A percentile compares a stretch with the other conserved stretches of the same genome.
phyloP scores from a whole-genome alignment of 805 yeast species.

The Pichia heedii region DNA sequence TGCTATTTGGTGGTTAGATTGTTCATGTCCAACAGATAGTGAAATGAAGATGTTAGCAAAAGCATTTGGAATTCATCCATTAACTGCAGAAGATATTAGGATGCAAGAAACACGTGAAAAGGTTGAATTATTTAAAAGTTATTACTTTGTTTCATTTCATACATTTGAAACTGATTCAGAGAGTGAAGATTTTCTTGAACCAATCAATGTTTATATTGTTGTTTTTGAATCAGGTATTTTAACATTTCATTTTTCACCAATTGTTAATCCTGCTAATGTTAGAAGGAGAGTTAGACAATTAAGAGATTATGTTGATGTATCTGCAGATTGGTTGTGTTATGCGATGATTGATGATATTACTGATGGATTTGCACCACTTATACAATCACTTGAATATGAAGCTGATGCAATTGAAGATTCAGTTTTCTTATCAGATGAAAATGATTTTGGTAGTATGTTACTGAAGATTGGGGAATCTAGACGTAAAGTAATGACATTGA shows the following conservation, averaged over 20 bases:
- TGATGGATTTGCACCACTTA: slow-evolving; percentile 77
- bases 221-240: slow-evolving; percentile 61
- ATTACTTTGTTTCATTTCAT: slow-evolving; percentile 94
- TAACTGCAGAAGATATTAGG: slow-evolving; percentile 94
- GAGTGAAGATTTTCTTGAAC: slow-evolving; percentile 76
- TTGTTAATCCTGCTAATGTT: slow-evolving; percentile 63
- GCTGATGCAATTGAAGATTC: slow-evolving; percentile 80
- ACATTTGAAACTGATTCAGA: slow-evolving; percentile 83
- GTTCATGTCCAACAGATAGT: slow-evolving; percentile 86
- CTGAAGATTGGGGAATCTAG: slow-evolving; percentile 82
- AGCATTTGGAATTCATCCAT: slow-evolving; percentile 95
- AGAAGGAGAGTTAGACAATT: slow-evolving; percentile 75
- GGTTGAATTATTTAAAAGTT: slow-evolving; percentile 82
- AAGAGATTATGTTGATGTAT: slow-evolving; percentile 67
- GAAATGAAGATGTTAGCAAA: slow-evolving; percentile 90
- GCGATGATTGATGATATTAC: slow-evolving; percentile 79
- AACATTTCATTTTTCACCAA: slow-evolving; percentile 63
- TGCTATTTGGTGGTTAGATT: slow-evolving; percentile 94
- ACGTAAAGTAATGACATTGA: slow-evolving; percentile 83
- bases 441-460: slow-evolving; percentile 70
- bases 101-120: slow-evolving; percentile 97
- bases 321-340: slow-evolving; percentile 77
- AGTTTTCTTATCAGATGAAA: slow-evolving; percentile 70
- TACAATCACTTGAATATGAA: slow-evolving; percentile 67
- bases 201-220: slow-evolving; percentile 66